phyloP scores from a whole-genome alignment of 2,329 filamentous ascomycete species.

The Aspergillus pseudotamarii region DNA sequence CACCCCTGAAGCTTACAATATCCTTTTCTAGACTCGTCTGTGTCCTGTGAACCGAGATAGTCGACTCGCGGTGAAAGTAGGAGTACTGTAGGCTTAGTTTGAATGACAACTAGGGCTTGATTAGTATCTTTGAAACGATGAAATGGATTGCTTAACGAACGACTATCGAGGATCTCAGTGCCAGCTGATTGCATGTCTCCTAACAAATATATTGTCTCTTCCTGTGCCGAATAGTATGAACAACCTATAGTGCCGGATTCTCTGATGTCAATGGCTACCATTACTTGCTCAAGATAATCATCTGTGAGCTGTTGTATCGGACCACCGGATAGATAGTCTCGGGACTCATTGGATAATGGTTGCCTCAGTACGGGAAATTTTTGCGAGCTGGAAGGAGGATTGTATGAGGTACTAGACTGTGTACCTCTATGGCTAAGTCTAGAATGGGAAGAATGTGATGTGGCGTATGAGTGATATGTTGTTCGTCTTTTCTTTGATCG shows the following conservation, averaged over 20 bases:
- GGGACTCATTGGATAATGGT: constrained; percentile 12
- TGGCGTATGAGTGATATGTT: background rate
- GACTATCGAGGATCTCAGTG: constrained; percentile 67
- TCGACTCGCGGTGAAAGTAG: constrained; percentile 61
- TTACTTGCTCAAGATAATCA: constrained; percentile 65
- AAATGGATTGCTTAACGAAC: constrained; percentile 29
- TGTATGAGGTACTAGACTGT: background rate
- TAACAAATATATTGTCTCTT: constrained; percentile 73
- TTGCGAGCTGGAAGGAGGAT: constrained; percentile 8
- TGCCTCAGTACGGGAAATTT: constrained; percentile 10
- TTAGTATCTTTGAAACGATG: constrained; percentile 22
- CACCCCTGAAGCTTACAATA: constrained; percentile 31
- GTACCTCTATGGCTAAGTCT: background rate
- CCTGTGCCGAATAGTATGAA: constrained; percentile 74
- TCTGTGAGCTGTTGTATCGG: constrained; percentile 40
- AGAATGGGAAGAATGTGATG: constrained; percentile 5
- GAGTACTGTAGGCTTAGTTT: constrained; percentile 64
- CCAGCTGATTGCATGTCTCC: constrained; percentile 73
- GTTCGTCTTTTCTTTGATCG: constrained; percentile 15
- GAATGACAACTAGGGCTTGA: constrained; percentile 56
- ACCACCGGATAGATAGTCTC: constrained; percentile 21
- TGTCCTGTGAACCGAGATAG: constrained; percentile 39
- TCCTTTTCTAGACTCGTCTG: constrained; percentile 48
- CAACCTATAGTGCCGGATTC: constrained; percentile 76
- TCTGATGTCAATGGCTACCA: constrained; percentile 79